Percentiles rank a stretch among this genome's conserved stretches.
Evolutionary conservation across 495 filamentous ascomycete species (phyloP).

Genomic region (Talaromyces ruber): DNA sequence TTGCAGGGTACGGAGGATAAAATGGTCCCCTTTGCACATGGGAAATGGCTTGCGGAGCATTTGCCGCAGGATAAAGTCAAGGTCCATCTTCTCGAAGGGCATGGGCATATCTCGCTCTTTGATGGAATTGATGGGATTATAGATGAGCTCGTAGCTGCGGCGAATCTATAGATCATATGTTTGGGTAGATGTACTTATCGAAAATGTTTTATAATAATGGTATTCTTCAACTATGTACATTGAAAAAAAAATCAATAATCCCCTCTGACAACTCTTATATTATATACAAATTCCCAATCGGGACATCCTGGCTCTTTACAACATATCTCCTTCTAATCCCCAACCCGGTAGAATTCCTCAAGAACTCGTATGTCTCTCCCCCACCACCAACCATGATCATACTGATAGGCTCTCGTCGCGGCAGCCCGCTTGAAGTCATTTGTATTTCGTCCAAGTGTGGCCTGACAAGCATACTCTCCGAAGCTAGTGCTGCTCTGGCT

Average conservation of each 20-base stretch:
- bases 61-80: conserved; percentile 5
- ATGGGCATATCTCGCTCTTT: conserved; percentile 1
- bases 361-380: conserved; percentile 53
- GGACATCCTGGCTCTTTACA: conserved; percentile 71
- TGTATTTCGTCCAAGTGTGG: conserved; percentile 75
- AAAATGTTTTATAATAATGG: not conserved
- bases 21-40: not conserved
- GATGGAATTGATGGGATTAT: not conserved
- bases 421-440: conserved; percentile 60
- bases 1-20: not conserved
- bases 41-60: conserved; percentile 1
- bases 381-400: conserved; percentile 84
- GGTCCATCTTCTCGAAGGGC: not conserved
- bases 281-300: conserved; percentile 73
- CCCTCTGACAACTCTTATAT: conserved; percentile 25
- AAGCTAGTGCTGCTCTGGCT: conserved; percentile 26
- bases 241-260: not conserved
- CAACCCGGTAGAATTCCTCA: conserved; percentile 51
- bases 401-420: conserved; percentile 62
- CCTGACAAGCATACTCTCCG: conserved; percentile 42
- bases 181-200: not conserved
- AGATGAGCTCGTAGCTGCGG: not conserved
- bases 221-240: not conserved
- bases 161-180: not conserved
- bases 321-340: conserved; percentile 71